Base-by-base conservation (phyloP, 2,329 filamentous ascomycete species). In the Sclerotinia spermophila region DNA sequence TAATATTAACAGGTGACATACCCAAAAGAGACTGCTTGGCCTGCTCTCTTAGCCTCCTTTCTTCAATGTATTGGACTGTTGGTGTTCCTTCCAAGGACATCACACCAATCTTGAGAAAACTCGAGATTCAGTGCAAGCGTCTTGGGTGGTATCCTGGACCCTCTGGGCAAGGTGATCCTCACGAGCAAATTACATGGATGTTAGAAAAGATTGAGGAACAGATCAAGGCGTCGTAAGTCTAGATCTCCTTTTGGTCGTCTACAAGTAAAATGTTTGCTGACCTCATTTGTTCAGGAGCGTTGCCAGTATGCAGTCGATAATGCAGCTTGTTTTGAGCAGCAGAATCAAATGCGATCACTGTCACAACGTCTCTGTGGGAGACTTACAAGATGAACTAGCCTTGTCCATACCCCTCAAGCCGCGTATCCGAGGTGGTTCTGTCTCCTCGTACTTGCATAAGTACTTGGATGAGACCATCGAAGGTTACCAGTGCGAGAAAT, bases 101-200 rank as follows among this genome's bases (percentile, higher is more conserved):
- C 40, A 55, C 42, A 35, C 33, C 44, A 30, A 42, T 71, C 17
- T 42, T 72, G 38, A 35, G 51, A 64, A 19, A 42, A 40, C 35
- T 61, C 4, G 44, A 71, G 48, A 21, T 19, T n/a, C 68, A 60
- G 10, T 55, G 59, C 38, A 53, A 59, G 51, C 42, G 27, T 38
- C 61, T 48, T 51, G 45, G 59, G 62, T 56, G 51, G 17, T 69
- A 38, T 44, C 45, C 58, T 45, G 61, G 61, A 65, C 62, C 69
- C 7, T 72, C 60, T 27, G 74, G 74, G 8, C 78, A 79, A 65
- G 77, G 71, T n/a, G 79, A 80, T 56, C 77, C 78, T 27, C 76
- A 77, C 10, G 79, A 80, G 55, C 77, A 77, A 56, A 56, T 77
- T 2, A 71, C 68, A 3, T 78, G 76, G 76, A 71, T 80, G 24